Conservation (phyloP, 257 asterid species). For the Salvia rosmarinus region DNA sequence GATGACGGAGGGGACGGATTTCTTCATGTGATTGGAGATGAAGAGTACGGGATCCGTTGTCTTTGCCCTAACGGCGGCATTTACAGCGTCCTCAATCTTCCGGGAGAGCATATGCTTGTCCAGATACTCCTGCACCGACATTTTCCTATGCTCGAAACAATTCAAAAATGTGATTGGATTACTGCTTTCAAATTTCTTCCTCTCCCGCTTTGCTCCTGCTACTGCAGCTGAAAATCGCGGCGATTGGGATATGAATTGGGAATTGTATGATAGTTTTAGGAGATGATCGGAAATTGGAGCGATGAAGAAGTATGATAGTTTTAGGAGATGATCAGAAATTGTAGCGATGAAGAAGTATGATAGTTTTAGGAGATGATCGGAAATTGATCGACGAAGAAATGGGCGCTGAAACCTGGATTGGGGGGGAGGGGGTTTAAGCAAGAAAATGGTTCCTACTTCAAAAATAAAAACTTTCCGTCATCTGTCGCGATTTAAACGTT, state of each 20-base stretch:
- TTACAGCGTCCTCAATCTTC: constrained; percentile 96
- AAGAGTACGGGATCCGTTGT: constrained; percentile 93
- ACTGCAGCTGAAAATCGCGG: constrained; percentile 20
- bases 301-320: not conserved
- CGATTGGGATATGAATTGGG: constrained; percentile 12
- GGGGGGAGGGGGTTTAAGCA: constrained; percentile 30
- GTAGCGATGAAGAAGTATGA: constrained; percentile 29
- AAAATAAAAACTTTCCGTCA: not conserved
- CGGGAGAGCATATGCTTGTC: constrained; percentile 90
- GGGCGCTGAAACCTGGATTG: not conserved
- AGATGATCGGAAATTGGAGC: not conserved
- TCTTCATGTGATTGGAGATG: constrained; percentile 96
- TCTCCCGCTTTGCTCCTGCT: constrained; percentile 13
- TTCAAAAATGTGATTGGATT: not conserved
- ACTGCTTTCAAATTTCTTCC: constrained; percentile 10
- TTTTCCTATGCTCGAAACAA: constrained; percentile 32
- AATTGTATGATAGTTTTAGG: not conserved
- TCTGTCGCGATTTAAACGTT: too few relatives aligned
- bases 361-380: too few relatives aligned
- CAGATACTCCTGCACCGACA: constrained; percentile 97
- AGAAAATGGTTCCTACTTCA: not conserved
- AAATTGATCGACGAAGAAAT: constrained; percentile 30
- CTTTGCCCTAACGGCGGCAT: constrained; percentile 98
- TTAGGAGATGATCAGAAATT: not conserved
- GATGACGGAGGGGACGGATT: constrained; percentile 83